Conservation (phyloP, 1,139 yeast genomes). For the Suhomyces choctaworum region DNA sequence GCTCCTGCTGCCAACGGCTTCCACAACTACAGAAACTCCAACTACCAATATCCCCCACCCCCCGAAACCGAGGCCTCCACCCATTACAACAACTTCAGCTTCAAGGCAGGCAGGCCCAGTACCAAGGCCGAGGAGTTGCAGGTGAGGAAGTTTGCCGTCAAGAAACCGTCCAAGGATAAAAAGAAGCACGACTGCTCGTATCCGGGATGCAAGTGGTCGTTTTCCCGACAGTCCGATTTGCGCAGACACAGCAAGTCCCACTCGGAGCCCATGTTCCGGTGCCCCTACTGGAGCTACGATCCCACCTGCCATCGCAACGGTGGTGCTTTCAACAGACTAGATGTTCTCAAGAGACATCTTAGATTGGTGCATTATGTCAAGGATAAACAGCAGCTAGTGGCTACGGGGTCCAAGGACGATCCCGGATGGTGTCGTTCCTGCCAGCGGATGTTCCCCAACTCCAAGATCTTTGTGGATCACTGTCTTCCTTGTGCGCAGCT, state of each 20-base stretch:
- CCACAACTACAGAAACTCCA: conserved; percentile 6
- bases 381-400: conserved; percentile 34
- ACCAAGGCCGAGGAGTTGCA: conserved; percentile 7
- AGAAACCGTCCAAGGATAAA: conserved; percentile 8
- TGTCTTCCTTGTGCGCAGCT: conserved; percentile 59
- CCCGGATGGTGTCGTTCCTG: conserved; percentile 69
- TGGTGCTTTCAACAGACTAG: conserved; percentile 68
- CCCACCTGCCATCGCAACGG: conserved; percentile 73
- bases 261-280: conserved; percentile 60
- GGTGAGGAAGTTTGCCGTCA: conserved; percentile 12
- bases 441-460: conserved; percentile 55
- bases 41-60: conserved; percentile 3
- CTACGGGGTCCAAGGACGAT: conserved; percentile 35
- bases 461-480: conserved; percentile 65
- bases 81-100: conserved; percentile 8
- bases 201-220: conserved; percentile 65
- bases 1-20: conserved; percentile 1
- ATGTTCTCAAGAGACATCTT: conserved; percentile 69
- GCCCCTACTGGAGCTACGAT: conserved; percentile 69
- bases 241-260: conserved; percentile 67
- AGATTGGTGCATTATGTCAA: conserved; percentile 64
- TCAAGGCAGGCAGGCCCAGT: conserved; percentile 12
- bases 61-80: not conserved
- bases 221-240: conserved; percentile 64
- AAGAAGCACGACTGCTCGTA: conserved; percentile 52